A percentile compares a stretch with the other conserved stretches of the same genome.
These are phyloP conservation scores for Starmerella asiatica DNA, from an alignment of 805 yeast genomes.

Conservation along the genomic window DNA sequence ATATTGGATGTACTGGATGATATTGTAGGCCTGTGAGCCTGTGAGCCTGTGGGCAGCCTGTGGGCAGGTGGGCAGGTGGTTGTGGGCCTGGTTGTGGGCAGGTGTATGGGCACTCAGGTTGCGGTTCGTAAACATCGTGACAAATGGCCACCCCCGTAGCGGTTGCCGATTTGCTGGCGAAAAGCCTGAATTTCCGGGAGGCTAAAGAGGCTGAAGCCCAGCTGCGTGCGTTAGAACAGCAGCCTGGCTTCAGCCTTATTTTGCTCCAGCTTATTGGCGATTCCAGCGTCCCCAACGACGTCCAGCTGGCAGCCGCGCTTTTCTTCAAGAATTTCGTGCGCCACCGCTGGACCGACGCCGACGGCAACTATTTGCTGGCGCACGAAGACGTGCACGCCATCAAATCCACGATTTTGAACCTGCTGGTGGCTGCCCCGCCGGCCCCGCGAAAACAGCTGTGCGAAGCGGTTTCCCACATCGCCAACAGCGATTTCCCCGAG, in stretches of 20 bases:
- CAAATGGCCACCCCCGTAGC: conserved; percentile 11
- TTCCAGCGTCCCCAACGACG: conserved; percentile 36
- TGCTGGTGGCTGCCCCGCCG: conserved; percentile 67
- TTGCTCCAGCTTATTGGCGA: conserved; percentile 68
- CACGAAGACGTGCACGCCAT: conserved; percentile 49
- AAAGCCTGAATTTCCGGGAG: conserved; percentile 21
- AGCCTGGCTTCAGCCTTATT: conserved; percentile 62
- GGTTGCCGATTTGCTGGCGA: conserved; percentile 23
- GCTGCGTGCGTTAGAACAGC: conserved; percentile 47
- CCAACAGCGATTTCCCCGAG: conserved; percentile 91
- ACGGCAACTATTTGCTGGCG: conserved; percentile 60
- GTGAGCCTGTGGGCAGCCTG: no score
- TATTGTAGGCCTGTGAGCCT: no score
- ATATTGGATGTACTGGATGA: no score
- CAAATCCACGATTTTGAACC: conserved; percentile 63
- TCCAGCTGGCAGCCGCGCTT: conserved; percentile 76
- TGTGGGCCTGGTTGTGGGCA: no score
- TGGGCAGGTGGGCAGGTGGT: no score
- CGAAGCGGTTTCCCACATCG: conserved; percentile 82
- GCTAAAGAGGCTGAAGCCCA: conserved; percentile 38
- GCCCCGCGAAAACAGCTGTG: conserved; percentile 79
- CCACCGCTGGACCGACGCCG: conserved; percentile 81
- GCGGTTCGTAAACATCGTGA: no score
- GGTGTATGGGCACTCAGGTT: no score
- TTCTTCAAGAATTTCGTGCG: conserved; percentile 79